These are phyloP conservation scores for Dichotomopilus funicola DNA, from an alignment of 2,329 filamentous ascomycete species.

Conservation along the genomic window DNA sequence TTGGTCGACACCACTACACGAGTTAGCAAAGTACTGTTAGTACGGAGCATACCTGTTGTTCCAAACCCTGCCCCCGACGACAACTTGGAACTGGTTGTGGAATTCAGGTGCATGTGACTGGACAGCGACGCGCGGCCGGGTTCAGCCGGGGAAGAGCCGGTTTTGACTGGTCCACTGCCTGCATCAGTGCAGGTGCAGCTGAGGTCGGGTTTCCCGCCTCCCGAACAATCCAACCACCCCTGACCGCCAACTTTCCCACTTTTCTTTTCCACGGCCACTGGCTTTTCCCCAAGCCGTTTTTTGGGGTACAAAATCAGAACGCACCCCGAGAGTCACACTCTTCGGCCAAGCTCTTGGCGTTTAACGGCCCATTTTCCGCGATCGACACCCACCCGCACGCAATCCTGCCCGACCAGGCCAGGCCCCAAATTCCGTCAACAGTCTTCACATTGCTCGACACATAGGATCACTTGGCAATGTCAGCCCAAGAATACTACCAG, in stretches of 20 bases:
- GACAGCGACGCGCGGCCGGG: too few relatives aligned
- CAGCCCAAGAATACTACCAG: conserved; percentile 33
- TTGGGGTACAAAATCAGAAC: neutral
- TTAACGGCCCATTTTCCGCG: neutral
- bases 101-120: too few relatives aligned
- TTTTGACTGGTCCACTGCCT: too few relatives aligned
- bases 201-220: too few relatives aligned
- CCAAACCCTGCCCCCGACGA: too few relatives aligned
- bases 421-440: neutral
- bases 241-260: neutral
- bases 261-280: neutral
- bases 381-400: neutral
- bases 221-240: too few relatives aligned
- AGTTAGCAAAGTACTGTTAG: too few relatives aligned
- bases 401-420: neutral
- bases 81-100: too few relatives aligned
- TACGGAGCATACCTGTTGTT: too few relatives aligned
- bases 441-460: neutral
- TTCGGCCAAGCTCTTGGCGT: conserved; percentile 6
- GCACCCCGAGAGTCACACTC: neutral
- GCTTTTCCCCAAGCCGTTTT: neutral
- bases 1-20: too few relatives aligned
- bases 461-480: conserved; percentile 25
- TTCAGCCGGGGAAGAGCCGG: too few relatives aligned
- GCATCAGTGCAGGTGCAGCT: too few relatives aligned